Evolutionary conservation across 129 eudicot species (phyloP).

Genomic region (Smallanthus sonchifolius): DNA sequence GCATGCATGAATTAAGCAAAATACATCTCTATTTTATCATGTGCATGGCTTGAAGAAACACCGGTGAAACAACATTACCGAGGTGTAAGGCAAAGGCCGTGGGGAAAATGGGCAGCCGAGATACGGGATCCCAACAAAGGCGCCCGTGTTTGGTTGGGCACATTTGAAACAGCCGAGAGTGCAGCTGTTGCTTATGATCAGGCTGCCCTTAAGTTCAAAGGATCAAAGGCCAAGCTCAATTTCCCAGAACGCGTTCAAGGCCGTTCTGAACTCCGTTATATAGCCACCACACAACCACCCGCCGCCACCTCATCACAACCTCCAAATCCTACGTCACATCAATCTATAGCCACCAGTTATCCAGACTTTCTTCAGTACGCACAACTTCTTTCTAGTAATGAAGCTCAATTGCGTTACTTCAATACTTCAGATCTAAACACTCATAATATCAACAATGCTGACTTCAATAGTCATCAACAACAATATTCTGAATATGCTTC

Average conservation of each 20-base stretch:
- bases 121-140: slow-evolving; percentile 73
- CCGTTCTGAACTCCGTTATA: slow-evolving; percentile 20
- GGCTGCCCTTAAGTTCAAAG: slow-evolving; percentile 71
- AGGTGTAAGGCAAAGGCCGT: slow-evolving; percentile 76
- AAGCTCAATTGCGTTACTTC: slow-evolving; percentile 45
- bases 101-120: slow-evolving; percentile 91
- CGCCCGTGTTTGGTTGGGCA: slow-evolving; percentile 82
- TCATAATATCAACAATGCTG: too few species aligned
- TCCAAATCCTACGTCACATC: neutral
- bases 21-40: neutral
- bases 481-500: too few species aligned
- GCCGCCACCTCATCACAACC: neutral
- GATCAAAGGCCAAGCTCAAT: slow-evolving; percentile 70
- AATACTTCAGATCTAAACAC: slow-evolving; percentile 32
- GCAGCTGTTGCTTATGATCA: slow-evolving; percentile 74
- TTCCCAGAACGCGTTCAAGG: slow-evolving; percentile 63
- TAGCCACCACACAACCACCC: slow-evolving; percentile 4
- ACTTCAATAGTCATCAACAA: too few species aligned
- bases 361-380: slow-evolving; percentile 66
- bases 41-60: slow-evolving; percentile 7
- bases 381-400: slow-evolving; percentile 48
- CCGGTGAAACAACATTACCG: slow-evolving; percentile 45
- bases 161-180: slow-evolving; percentile 72
- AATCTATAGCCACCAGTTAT: slow-evolving; percentile 32
- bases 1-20: too few species aligned